These are phyloP conservation scores for Patellifolia procumbens DNA, from an alignment of 179 eudicot genomes.

Conservation along the genomic window DNA sequence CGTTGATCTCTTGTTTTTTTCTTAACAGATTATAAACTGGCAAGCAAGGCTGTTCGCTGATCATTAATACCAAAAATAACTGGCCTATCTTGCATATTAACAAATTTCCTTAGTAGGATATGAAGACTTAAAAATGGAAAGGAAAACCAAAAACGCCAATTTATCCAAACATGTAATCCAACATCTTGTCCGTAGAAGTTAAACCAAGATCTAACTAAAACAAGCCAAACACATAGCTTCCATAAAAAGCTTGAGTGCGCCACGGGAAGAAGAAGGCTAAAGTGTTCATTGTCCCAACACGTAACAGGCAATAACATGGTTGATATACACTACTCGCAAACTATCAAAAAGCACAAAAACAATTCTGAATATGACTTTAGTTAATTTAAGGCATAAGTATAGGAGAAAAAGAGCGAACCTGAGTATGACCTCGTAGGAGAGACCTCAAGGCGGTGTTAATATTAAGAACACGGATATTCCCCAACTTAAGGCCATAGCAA, in stretches of 20 bases:
- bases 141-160: background rate
- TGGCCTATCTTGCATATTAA: background rate
- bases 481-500: constrained; percentile 91
- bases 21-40: background rate
- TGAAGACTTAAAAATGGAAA: background rate
- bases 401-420: constrained; percentile 66
- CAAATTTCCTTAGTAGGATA: background rate
- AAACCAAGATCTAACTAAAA: too few relatives aligned
- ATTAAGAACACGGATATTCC: constrained; percentile 85
- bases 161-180: too few relatives aligned
- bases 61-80: background rate
- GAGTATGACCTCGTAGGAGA: constrained; percentile 83
- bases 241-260: too few relatives aligned
- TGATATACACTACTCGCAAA: background rate
- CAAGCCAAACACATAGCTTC: too few relatives aligned
- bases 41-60: background rate
- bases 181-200: too few relatives aligned
- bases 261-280: too few relatives aligned
- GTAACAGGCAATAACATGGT: background rate
- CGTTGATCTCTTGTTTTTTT: background rate
- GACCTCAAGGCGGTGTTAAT: constrained; percentile 89
- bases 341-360: background rate
- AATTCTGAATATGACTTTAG: background rate
- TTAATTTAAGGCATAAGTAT: background rate
- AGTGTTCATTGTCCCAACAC: background rate